phyloP scores from a whole-genome alignment of 139 green algal species.

The Pleodorina starrii region DNA sequence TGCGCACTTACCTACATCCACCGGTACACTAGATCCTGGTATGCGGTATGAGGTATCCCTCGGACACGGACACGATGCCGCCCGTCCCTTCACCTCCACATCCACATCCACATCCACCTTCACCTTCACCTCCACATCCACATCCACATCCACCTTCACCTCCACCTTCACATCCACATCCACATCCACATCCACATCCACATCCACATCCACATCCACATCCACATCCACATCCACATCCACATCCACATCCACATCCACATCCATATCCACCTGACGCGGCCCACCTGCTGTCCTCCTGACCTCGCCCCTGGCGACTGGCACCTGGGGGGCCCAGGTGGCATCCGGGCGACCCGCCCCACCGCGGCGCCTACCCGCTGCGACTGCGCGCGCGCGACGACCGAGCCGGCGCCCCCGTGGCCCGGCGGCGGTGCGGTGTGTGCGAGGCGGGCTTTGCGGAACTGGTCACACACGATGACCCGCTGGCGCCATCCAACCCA shows the following conservation, averaged over 20 bases:
- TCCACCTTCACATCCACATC: neutral
- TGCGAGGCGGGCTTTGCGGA: slow-evolving; percentile 52
- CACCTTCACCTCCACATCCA: neutral
- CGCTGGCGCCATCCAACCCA: slow-evolving; percentile 63
- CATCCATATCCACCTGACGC: neutral
- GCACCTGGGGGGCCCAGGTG: too few relatives aligned
- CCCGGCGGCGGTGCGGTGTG: slow-evolving; percentile 64
- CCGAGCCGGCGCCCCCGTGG: neutral
- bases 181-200: neutral
- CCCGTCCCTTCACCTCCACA: neutral
- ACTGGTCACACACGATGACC: slow-evolving; percentile 76
- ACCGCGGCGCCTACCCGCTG: slow-evolving; percentile 40
- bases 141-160: neutral
- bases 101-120: neutral
- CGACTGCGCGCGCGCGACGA: neutral
- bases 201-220: neutral
- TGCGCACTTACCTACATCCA: too few relatives aligned
- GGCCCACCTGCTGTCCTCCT: too few relatives aligned
- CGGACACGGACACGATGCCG: too few relatives aligned
- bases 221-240: neutral
- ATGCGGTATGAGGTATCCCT: too few relatives aligned
- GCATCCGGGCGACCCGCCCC: slow-evolving; percentile 56
- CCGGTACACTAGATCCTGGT: too few relatives aligned
- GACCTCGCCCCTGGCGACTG: too few relatives aligned
- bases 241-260: neutral